Percentiles rank a stretch among this genome's conserved stretches.
phyloP scores from a whole-genome alignment of 345 rosid genomes.

The Brassica incana region DNA sequence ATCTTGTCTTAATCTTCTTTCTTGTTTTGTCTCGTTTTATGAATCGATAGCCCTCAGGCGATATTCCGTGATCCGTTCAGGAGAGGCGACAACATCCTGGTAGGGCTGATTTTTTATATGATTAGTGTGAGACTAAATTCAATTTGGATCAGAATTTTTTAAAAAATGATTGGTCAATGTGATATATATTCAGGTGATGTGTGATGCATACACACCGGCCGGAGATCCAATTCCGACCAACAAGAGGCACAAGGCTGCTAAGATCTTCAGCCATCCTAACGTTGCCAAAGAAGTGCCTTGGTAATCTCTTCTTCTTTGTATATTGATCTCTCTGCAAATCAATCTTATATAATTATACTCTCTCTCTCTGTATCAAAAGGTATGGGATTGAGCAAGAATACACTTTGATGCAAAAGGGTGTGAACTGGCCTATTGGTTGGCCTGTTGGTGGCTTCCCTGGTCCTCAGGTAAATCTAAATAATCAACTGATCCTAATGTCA shows the following conservation, averaged over 20 bases:
- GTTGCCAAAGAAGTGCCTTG: conserved; percentile 73
- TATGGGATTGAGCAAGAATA: conserved; percentile 91
- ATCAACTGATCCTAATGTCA: not conserved
- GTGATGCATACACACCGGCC: conserved; percentile 90
- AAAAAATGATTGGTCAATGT: not conserved
- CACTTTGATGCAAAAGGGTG: conserved; percentile 75
- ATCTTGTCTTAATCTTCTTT: not conserved
- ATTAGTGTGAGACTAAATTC: conserved; percentile 1
- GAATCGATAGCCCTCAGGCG: conserved; percentile 70
- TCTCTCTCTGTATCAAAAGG: conserved; percentile 39
- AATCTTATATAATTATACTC: not conserved
- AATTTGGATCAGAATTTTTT: not conserved
- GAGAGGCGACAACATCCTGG: conserved; percentile 81
- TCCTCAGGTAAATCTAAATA: conserved; percentile 52
- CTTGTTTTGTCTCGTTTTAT: not conserved
- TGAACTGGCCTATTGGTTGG: conserved; percentile 92
- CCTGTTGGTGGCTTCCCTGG: conserved; percentile 90
- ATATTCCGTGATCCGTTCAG: conserved; percentile 90
- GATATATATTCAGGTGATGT: conserved; percentile 58
- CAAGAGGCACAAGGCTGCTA: conserved; percentile 77
- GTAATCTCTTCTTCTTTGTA: conserved; percentile 35
- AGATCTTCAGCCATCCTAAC: conserved; percentile 70
- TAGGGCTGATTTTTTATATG: conserved; percentile 34
- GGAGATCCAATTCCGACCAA: conserved; percentile 86
- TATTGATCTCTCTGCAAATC: not conserved